Conservation (phyloP, 2,329 filamentous ascomycete genomes). For the Fusarium globosum region DNA sequence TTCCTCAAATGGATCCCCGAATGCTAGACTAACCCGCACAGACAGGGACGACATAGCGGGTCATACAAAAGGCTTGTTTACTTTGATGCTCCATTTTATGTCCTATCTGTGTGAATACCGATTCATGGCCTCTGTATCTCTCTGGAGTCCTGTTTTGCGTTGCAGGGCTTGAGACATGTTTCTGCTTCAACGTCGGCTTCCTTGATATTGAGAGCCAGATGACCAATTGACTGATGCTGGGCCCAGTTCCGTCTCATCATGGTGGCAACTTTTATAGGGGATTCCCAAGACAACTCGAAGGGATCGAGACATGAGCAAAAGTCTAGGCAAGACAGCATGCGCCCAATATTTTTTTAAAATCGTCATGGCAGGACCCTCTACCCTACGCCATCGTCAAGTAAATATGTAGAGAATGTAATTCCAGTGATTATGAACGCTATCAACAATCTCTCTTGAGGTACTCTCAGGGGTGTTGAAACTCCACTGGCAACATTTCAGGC, state of each 20-base stretch:
- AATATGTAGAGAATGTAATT: conserved; percentile 11
- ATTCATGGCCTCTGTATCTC: background rate
- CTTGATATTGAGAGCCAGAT: background rate
- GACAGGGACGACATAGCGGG: conserved; percentile 34
- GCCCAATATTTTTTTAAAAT: background rate
- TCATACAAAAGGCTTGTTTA: conserved; percentile 45
- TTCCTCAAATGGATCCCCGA: conserved; percentile 33
- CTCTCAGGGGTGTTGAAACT: conserved; percentile 22
- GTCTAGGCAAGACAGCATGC: conserved; percentile 25
- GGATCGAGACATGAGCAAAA: conserved; percentile 20
- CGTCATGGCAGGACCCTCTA: background rate
- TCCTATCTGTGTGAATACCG: conserved; percentile 12
- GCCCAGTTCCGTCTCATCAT: conserved; percentile 2
- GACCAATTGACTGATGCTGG: background rate
- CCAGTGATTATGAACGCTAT: conserved; percentile 3
- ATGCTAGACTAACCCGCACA: conserved; percentile 29
- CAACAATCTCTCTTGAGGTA: conserved; percentile 18
- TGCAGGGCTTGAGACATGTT: conserved; percentile 30
- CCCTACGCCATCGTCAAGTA: conserved; percentile 1
- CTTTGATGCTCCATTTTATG: conserved; percentile 21
- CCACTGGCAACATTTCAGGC: conserved; percentile 24
- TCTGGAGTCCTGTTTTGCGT: background rate
- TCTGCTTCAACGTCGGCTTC: conserved; percentile 13
- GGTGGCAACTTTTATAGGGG: background rate
- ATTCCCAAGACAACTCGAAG: conserved; percentile 10